These are phyloP conservation scores for Coleophoma cylindrospora DNA, from an alignment of 2,329 filamentous ascomycete genomes.

Conservation along the genomic window DNA sequence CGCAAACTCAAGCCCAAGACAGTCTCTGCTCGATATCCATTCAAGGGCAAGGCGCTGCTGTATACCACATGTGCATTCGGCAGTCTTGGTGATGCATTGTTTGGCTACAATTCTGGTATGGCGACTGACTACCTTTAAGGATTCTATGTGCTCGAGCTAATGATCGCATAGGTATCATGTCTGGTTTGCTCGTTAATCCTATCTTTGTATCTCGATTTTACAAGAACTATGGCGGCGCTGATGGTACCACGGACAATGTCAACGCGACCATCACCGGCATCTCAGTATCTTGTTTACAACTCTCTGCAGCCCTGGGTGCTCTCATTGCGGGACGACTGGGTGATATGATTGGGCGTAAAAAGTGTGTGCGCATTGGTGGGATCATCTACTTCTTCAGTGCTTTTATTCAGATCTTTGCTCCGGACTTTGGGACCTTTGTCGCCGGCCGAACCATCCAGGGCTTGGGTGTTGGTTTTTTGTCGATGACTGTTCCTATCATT, in stretches of 20 bases:
- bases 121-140: background rate
- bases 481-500: constrained; percentile 25
- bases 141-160: constrained; percentile 1
- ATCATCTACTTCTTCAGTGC: constrained; percentile 32
- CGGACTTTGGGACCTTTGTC: constrained; percentile 40
- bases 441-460: constrained; percentile 56
- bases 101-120: constrained; percentile 35
- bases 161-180: constrained; percentile 30
- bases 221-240: constrained; percentile 29
- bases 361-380: constrained; percentile 29
- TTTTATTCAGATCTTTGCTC: constrained; percentile 29
- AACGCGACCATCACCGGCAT: constrained; percentile 34
- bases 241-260: constrained; percentile 24
- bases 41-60: constrained; percentile 29
- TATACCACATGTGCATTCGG: constrained; percentile 34
- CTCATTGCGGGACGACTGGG: constrained; percentile 29
- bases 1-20: constrained; percentile 29
- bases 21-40: constrained; percentile 29
- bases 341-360: constrained; percentile 31
- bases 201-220: constrained; percentile 34
- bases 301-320: constrained; percentile 28
- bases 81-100: constrained; percentile 33
- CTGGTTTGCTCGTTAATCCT: constrained; percentile 32
- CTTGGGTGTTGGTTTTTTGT: constrained; percentile 48
- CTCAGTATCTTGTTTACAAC: constrained; percentile 30